Base-by-base conservation (phyloP, 2,329 filamentous ascomycete species). In the Sporothrix sp. region DNA sequence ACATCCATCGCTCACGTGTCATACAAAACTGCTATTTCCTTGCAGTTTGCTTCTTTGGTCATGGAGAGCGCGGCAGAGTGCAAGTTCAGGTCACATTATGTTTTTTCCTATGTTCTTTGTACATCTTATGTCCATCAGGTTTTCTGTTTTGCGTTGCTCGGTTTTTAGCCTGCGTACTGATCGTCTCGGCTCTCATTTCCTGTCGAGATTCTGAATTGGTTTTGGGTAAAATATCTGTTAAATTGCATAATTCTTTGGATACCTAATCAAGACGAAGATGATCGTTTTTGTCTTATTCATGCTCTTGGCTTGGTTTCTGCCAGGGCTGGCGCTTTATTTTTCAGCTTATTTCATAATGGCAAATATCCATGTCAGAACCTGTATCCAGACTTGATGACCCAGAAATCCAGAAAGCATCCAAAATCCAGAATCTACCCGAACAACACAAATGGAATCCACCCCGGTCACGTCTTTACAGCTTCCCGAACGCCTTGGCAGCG, bases 401-500 rank as follows among this genome's bases (percentile, higher is more conserved):
- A 30, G 7, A 27, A 20, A 27, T 7, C 13, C 7, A 21, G 18
- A n/a, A n/a, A 16, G 6, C 18, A 23, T 18, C n/a, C n/a, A 37
- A 46, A 36, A 27, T 4, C 35, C 14, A 23, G n/a, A n/a, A n/a
- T n/a, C n/a, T n/a, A n/a, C n/a, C n/a, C n/a, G n/a, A n/a, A n/a
- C n/a, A 7, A 3, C 28, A n/a, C 33, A 14, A 45, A 25, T n/a
- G n/a, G n/a, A n/a, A n/a, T n/a, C n/a, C n/a, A n/a, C n/a, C n/a
- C n/a, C n/a, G n/a, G n/a, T n/a, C n/a, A n/a, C n/a, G n/a, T 39
- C 14, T 30, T 18, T 50, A 53, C 46, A 35, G 6, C 47, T 52
- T 47, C 2, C 20, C 37, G 14, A 28, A 25, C 1, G 54, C 59
- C 58, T 59, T 62, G 16, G 63, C 82, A 37, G 79, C 82, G 7